These are phyloP conservation scores for Dysphania ambrosioides DNA, from an alignment of 148 eudicot species.

Conservation along the genomic window DNA sequence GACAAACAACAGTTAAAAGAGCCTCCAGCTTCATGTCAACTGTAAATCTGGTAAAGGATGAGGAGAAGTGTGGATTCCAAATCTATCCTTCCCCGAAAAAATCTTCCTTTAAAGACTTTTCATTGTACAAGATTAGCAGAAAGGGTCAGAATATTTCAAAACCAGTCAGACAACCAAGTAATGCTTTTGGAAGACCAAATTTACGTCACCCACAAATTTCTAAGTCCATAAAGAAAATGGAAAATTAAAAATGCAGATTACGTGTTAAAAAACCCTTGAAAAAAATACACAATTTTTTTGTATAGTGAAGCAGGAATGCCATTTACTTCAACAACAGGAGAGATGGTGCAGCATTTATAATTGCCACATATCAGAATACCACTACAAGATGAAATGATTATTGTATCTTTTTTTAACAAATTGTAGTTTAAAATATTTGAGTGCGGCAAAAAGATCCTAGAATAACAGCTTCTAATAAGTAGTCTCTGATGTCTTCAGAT, in stretches of 20 bases:
- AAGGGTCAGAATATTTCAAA: neutral
- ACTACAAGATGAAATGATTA: too few relatives aligned
- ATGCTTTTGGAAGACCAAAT: neutral
- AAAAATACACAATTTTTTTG: too few relatives aligned
- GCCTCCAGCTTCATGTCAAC: neutral
- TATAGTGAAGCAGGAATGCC: neutral
- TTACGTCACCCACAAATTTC: neutral
- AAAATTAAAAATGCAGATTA: neutral
- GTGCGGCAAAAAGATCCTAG: neutral
- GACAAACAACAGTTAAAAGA: neutral
- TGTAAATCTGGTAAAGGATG: neutral
- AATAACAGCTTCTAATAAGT: neutral
- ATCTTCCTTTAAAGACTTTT: neutral
- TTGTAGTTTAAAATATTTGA: too few relatives aligned
- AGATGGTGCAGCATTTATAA: neutral
- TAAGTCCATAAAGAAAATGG: neutral
- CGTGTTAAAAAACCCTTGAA: neutral
- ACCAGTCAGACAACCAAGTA: neutral
- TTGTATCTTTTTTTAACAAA: too few relatives aligned
- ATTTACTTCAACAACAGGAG: neutral
- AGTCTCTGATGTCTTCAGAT: neutral
- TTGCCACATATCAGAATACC: neutral
- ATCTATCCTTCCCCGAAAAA: neutral
- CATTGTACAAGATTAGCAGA: neutral
- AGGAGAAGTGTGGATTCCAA: neutral